These are phyloP conservation scores for Ganoderma leucocontextum DNA, from an alignment of 1,284 basidiomycete genomes.

Conservation along the genomic window DNA sequence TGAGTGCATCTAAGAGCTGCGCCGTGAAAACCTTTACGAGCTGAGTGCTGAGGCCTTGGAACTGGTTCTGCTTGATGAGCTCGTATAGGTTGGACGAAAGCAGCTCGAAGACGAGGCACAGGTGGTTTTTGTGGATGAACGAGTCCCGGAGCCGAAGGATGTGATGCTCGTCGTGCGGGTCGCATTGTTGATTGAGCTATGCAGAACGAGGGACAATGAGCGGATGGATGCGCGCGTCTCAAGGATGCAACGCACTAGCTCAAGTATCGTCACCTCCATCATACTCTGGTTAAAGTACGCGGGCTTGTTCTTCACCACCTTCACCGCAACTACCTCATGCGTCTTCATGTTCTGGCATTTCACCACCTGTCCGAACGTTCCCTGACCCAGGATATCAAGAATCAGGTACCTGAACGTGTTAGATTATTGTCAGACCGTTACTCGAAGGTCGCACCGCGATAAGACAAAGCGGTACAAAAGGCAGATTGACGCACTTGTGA, in stretches of 20 bases:
- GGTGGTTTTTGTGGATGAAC: slow-evolving; percentile 96
- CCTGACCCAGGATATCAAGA: slow-evolving; percentile 97
- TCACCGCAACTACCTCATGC: slow-evolving; percentile 98
- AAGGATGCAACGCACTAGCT: slow-evolving; percentile 70
- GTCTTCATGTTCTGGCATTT: slow-evolving; percentile 99
- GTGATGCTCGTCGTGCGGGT: slow-evolving; percentile 96
- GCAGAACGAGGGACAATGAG: neutral
- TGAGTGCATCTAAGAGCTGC: slow-evolving; percentile 92
- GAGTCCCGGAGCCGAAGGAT: slow-evolving; percentile 95
- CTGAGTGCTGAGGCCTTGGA: slow-evolving; percentile 96
- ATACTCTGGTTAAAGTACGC: slow-evolving; percentile 99
- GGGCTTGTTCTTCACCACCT: slow-evolving; percentile 99
- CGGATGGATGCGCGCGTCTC: neutral
- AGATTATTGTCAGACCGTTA: slow-evolving; percentile 6
- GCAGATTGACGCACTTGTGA: slow-evolving; percentile 75
- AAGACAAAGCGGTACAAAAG: slow-evolving; percentile 5
- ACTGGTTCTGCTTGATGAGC: slow-evolving; percentile 99
- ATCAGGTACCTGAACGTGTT: slow-evolving; percentile 83
- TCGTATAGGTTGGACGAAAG: slow-evolving; percentile 98
- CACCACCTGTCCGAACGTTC: slow-evolving; percentile 99
- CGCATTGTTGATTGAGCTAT: slow-evolving; percentile 92
- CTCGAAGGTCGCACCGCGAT: slow-evolving; percentile 1
- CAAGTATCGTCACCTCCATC: slow-evolving; percentile 99
- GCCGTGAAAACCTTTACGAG: slow-evolving; percentile 98
- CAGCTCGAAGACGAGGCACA: slow-evolving; percentile 98